A percentile compares a stretch with the other conserved stretches of the same genome.
Evolutionary conservation across 2,329 filamentous ascomycete genomes (phyloP).

Genomic region (Thermothelomyces thermophilus): DNA sequence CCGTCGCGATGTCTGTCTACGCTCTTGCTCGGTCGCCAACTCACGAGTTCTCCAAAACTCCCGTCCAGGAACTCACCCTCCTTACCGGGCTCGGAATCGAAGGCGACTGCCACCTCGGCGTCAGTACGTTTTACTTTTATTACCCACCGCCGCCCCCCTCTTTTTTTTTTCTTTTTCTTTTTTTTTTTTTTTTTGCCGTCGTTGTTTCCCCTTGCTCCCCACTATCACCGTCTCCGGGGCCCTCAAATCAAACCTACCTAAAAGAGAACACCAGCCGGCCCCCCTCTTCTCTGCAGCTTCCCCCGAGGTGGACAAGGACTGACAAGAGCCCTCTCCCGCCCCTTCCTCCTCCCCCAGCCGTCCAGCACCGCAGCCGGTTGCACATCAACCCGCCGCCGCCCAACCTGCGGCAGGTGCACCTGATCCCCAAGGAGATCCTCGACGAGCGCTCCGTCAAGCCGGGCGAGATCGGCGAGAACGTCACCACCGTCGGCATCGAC

Average conservation of each 20-base stretch:
- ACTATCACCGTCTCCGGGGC: no score
- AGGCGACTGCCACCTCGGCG: conserved; percentile 6
- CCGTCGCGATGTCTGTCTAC: conserved; percentile 1
- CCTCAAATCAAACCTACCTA: no score
- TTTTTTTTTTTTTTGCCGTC: not conserved
- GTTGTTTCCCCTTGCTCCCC: no score
- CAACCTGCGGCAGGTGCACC: conserved; percentile 7
- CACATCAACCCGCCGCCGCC: not conserved
- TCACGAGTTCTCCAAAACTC: not conserved
- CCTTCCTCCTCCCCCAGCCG: not conserved
- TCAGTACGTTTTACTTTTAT: not conserved
- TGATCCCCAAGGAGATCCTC: conserved; percentile 3
- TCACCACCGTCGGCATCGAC: conserved; percentile 1
- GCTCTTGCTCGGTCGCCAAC: not conserved
- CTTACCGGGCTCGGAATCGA: not conserved
- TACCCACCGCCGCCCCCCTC: no score
- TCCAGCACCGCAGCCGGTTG: conserved; percentile 4
- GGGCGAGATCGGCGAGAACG: conserved; percentile 3
- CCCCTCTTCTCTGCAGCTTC: no score
- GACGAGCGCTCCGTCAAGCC: not conserved
- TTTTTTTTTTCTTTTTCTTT: not conserved
- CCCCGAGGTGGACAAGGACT: no score
- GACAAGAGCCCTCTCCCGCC: not conserved
- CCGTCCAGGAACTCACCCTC: not conserved
- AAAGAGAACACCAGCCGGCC: no score